Conservation (phyloP, 2,329 filamentous ascomycete genomes). For the Zymoseptoria brevis region DNA sequence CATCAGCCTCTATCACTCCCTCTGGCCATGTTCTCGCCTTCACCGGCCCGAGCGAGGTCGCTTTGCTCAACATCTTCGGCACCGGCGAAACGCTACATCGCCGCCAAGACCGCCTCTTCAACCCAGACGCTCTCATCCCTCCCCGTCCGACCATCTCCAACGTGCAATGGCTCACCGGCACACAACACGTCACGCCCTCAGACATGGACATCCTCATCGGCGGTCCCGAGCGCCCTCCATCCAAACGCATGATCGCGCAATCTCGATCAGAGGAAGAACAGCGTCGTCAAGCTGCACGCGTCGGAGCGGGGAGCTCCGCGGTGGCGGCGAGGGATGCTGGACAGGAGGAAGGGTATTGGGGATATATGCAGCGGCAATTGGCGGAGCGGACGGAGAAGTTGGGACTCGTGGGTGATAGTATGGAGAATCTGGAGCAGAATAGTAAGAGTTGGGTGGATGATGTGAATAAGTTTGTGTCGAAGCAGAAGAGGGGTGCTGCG, state of each 20-base stretch:
- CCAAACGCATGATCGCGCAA: slow-evolving; percentile 79
- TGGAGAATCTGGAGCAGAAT: slow-evolving; percentile 73
- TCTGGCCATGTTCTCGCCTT: slow-evolving; percentile 81
- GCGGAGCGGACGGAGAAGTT: slow-evolving; percentile 87
- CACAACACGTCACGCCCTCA: slow-evolving; percentile 76
- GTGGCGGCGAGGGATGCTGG: slow-evolving; percentile 11
- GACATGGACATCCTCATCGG: slow-evolving; percentile 90
- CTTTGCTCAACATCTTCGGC: slow-evolving; percentile 78
- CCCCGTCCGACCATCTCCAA: slow-evolving; percentile 88
- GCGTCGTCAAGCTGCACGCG: slow-evolving; percentile 31
- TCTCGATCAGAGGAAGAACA: slow-evolving; percentile 65
- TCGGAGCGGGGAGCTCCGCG: slow-evolving; percentile 28
- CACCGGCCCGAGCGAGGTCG: slow-evolving; percentile 80
- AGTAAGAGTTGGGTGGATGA: slow-evolving; percentile 80
- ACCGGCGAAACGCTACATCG: slow-evolving; percentile 53
- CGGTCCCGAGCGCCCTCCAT: slow-evolving; percentile 77
- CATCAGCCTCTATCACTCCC: slow-evolving; percentile 61
- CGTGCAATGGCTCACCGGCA: slow-evolving; percentile 92
- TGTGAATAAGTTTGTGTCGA: slow-evolving; percentile 75
- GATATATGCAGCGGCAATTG: slow-evolving; percentile 78
- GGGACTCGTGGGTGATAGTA: slow-evolving; percentile 70
- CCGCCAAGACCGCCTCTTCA: slow-evolving; percentile 66
- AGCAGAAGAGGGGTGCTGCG: slow-evolving; percentile 80
- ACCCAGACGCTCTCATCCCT: slow-evolving; percentile 64
- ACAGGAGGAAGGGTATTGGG: slow-evolving; percentile 57